Conservation (phyloP, 2,329 filamentous ascomycete genomes). For the Simplicillium aogashimaense region DNA sequence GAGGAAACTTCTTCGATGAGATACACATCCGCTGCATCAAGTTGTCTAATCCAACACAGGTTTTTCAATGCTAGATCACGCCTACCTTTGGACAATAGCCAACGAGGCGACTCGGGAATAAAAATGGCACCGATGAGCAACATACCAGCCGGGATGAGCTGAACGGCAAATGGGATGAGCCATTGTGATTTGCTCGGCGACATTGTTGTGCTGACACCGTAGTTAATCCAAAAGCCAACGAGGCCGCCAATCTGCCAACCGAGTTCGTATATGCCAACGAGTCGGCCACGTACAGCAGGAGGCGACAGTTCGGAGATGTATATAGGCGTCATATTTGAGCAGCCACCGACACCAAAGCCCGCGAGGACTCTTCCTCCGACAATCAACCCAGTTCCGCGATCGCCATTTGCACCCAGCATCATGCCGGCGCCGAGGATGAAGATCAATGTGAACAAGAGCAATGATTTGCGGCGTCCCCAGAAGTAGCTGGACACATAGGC, state of each 20-base stretch:
- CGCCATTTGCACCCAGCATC: constrained; percentile 56
- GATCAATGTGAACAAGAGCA: constrained; percentile 49
- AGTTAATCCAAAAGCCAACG: constrained; percentile 58
- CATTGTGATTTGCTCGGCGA: constrained; percentile 42
- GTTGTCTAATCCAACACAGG: constrained; percentile 56
- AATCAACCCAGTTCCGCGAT: constrained; percentile 54
- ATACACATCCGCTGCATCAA: constrained; percentile 47
- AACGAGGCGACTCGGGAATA: constrained; percentile 58
- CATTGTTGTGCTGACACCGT: constrained; percentile 45
- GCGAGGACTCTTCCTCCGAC: constrained; percentile 53
- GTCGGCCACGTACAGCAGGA: constrained; percentile 51
- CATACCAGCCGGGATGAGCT: constrained; percentile 56
- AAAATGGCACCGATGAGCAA: constrained; percentile 49
- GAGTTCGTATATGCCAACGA: constrained; percentile 59
- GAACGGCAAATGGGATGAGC: constrained; percentile 56
- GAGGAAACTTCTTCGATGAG: constrained; percentile 64
- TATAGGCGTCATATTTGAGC: constrained; percentile 53
- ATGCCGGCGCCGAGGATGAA: constrained; percentile 64
- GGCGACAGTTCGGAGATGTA: constrained; percentile 52
- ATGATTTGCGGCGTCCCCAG: constrained; percentile 54
- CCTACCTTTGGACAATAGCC: constrained; percentile 54
- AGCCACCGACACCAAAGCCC: constrained; percentile 53
- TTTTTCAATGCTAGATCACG: constrained; percentile 48
- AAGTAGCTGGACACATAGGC: constrained; percentile 59
- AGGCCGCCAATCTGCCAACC: constrained; percentile 55